Evolutionary conservation across 441 rosid species (phyloP).

Genomic region (Arabidopsis hybrid): DNA sequence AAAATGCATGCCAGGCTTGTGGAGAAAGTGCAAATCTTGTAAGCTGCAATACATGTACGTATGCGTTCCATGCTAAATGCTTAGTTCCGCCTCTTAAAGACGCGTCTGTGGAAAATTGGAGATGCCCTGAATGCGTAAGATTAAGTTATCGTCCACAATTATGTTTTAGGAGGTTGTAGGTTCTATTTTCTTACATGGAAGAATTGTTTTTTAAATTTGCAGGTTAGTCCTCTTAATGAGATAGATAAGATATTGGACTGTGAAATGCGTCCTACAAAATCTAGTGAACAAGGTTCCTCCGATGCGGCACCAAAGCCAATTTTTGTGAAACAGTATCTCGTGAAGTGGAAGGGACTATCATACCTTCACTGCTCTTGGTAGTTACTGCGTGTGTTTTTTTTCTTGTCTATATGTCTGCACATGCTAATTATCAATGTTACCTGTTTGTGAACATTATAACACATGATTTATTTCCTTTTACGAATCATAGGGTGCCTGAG

Average conservation of each 20-base stretch:
- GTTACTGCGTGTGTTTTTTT: slow-evolving; percentile 17
- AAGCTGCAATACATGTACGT: slow-evolving; percentile 88
- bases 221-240: slow-evolving; percentile 97
- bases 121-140: slow-evolving; percentile 99
- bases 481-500: slow-evolving; percentile 83
- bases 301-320: slow-evolving; percentile 75
- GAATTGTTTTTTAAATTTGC: slow-evolving; percentile 48
- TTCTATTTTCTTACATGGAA: slow-evolving; percentile 15
- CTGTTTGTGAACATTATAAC: slow-evolving; percentile 9
- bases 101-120: slow-evolving; percentile 78
- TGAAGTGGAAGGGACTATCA: slow-evolving; percentile 98
- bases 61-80: slow-evolving; percentile 87
- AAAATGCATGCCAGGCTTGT: slow-evolving; percentile 92
- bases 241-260: slow-evolving; percentile 94
- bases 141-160: slow-evolving; percentile 16
- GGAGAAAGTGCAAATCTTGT: slow-evolving; percentile 75
- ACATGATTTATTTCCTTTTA: slow-evolving; percentile 25
- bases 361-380: slow-evolving; percentile 99
- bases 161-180: neutral
- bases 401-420: neutral
- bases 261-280: slow-evolving; percentile 94
- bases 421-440: slow-evolving; percentile 13
- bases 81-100: slow-evolving; percentile 85
- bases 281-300: slow-evolving; percentile 66
- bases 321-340: slow-evolving; percentile 94